phyloP scores from a whole-genome alignment of 352 stramenopile species.

The Phytophthora podocarpi region DNA sequence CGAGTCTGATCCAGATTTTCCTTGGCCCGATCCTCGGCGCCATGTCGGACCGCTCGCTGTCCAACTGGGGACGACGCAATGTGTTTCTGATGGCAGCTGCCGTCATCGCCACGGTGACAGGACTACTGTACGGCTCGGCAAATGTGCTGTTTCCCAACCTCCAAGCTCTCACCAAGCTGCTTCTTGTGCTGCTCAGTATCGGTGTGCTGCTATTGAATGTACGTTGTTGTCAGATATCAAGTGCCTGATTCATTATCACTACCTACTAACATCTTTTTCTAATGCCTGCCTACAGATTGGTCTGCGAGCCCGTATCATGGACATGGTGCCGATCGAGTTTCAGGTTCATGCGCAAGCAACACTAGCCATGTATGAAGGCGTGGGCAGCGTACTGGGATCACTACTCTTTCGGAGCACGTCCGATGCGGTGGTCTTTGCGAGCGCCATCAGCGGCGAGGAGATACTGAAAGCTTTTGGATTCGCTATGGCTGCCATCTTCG shows the following conservation, averaged over 20 bases:
- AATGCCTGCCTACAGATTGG: slow-evolving; percentile 46
- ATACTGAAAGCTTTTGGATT: slow-evolving; percentile 72
- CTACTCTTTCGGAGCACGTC: slow-evolving; percentile 72
- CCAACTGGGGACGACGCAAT: slow-evolving; percentile 73
- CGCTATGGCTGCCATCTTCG: slow-evolving; percentile 53
- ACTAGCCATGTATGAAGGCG: slow-evolving; percentile 67
- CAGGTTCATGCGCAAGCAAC: slow-evolving; percentile 80
- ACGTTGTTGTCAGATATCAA: not conserved
- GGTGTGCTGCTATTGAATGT: slow-evolving; percentile 69
- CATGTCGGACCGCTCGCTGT: slow-evolving; percentile 73
- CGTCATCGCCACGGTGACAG: slow-evolving; percentile 51
- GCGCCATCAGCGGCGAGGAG: slow-evolving; percentile 65
- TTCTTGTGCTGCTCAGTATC: slow-evolving; percentile 70
- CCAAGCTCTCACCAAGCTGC: slow-evolving; percentile 43
- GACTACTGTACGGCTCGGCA: slow-evolving; percentile 67
- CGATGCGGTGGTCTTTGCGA: slow-evolving; percentile 72
- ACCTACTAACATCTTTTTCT: not conserved
- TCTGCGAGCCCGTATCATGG: slow-evolving; percentile 75
- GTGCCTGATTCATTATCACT: not conserved
- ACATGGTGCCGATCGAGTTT: slow-evolving; percentile 76
- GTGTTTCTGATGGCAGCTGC: slow-evolving; percentile 62
- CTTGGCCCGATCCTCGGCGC: slow-evolving; percentile 73
- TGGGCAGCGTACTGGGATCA: slow-evolving; percentile 63
- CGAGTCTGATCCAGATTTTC: slow-evolving; percentile 66
- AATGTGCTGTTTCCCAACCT: slow-evolving; percentile 63